phyloP scores from a whole-genome alignment of 1,139 yeast species.

The Pichia sp. region DNA sequence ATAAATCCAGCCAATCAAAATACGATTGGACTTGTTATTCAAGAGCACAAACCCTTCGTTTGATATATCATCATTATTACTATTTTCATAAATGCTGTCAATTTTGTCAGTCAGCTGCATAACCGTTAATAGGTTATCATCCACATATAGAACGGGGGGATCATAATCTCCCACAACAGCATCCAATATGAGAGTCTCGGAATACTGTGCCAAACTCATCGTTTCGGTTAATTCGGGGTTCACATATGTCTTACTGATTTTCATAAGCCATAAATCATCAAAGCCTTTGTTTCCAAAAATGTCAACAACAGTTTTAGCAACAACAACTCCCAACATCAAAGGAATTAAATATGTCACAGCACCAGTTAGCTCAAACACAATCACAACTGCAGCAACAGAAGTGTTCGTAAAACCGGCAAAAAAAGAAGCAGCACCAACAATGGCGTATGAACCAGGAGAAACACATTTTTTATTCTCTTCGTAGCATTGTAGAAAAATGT shows the following conservation, averaged over 20 bases:
- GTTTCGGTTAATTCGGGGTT: conserved; percentile 13
- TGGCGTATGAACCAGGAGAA: conserved; percentile 59
- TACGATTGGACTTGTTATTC: conserved; percentile 8
- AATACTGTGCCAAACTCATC: conserved; percentile 10
- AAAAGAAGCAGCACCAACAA: conserved; percentile 58
- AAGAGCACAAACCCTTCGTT: conserved; percentile 20
- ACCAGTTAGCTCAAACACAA: conserved; percentile 56
- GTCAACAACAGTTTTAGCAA: conserved; percentile 49
- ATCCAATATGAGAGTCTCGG: conserved; percentile 10
- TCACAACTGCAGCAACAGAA: conserved; percentile 54
- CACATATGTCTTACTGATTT: conserved; percentile 10
- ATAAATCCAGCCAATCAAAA: conserved; percentile 18
- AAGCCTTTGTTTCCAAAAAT: conserved; percentile 43
- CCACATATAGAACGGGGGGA: conserved; percentile 8
- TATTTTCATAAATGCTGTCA: conserved; percentile 28
- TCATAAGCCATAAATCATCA: conserved; percentile 39
- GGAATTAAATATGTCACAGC: conserved; percentile 58
- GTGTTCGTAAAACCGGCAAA: conserved; percentile 55
- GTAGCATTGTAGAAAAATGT: conserved; percentile 43
- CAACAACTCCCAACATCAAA: conserved; percentile 55
- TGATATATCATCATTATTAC: conserved; percentile 12
- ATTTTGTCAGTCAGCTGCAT: conserved; percentile 30
- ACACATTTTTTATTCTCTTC: conserved; percentile 46
- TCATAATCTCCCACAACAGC: conserved; percentile 7
- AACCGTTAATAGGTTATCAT: conserved; percentile 26